These are phyloP conservation scores for Claviceps lovelessii DNA, from an alignment of 2,329 filamentous ascomycete species.

Conservation along the genomic window DNA sequence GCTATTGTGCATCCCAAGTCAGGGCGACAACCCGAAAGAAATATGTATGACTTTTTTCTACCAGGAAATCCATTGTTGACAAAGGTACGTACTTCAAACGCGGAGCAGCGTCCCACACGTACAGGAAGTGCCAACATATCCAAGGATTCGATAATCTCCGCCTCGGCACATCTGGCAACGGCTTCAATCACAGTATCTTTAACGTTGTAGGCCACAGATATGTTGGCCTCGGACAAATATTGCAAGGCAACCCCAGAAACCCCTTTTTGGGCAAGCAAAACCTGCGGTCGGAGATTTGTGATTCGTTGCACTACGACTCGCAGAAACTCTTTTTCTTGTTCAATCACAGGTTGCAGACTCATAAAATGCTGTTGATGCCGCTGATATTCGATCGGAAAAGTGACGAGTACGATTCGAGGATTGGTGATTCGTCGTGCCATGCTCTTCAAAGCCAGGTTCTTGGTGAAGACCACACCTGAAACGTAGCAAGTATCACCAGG, in stretches of 20 bases:
- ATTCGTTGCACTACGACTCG: constrained; percentile 86
- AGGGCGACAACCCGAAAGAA: constrained; percentile 76
- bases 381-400: constrained; percentile 91
- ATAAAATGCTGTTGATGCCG: constrained; percentile 82
- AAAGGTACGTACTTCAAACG: constrained; percentile 92
- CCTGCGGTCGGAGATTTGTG: constrained; percentile 65
- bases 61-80: constrained; percentile 61
- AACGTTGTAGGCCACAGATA: constrained; percentile 91
- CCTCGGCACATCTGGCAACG: constrained; percentile 81
- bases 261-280: constrained; percentile 83
- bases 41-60: constrained; percentile 88
- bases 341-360: constrained; percentile 92
- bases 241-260: constrained; percentile 84
- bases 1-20: constrained; percentile 92
- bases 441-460: constrained; percentile 89
- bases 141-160: constrained; percentile 83
- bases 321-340: constrained; percentile 89
- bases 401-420: constrained; percentile 81
- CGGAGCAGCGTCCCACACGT: constrained; percentile 64
- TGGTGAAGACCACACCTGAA: constrained; percentile 91
- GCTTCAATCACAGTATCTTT: constrained; percentile 93
- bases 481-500: constrained; percentile 92
- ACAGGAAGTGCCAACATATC: constrained; percentile 70
- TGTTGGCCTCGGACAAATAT: constrained; percentile 73
- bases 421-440: constrained; percentile 79